Conservation (phyloP, 768 basidiomycete species). For the Mycena rosella region DNA sequence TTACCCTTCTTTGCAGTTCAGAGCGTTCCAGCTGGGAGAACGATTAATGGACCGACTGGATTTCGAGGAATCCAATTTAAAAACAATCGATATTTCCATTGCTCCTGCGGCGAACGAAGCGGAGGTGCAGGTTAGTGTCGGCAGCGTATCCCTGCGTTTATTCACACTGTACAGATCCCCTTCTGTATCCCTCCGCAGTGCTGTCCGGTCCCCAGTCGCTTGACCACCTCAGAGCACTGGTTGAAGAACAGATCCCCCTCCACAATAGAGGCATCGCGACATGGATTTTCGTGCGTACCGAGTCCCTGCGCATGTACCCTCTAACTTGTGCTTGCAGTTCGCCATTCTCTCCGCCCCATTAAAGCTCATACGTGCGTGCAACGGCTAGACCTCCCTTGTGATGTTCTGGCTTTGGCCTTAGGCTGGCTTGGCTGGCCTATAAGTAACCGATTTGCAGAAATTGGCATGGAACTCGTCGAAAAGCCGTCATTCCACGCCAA, state of each 20-base stretch:
- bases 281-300: conserved; percentile 30
- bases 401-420: background rate
- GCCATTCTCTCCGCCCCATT: conserved; percentile 65
- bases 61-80: conserved; percentile 67
- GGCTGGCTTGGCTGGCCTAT: no score
- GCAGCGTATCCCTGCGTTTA: background rate
- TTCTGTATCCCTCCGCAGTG: conserved; percentile 26
- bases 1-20: conserved; percentile 46
- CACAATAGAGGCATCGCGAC: conserved; percentile 23
- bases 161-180: conserved; percentile 20
- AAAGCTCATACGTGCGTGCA: conserved; percentile 59
- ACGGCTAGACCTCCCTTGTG: background rate
- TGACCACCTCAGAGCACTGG: conserved; percentile 28
- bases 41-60: conserved; percentile 62
- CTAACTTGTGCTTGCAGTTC: conserved; percentile 31
- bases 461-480: no score
- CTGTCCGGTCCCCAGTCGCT: conserved; percentile 35
- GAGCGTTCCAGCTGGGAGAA: conserved; percentile 61
- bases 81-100: conserved; percentile 61
- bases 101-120: conserved; percentile 49
- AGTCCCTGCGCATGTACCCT: background rate
- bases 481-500: no score
- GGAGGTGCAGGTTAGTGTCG: conserved; percentile 1
- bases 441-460: no score
- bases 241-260: conserved; percentile 29